Evolutionary conservation across 345 rosid species (phyloP), one percentile per base, ranked within the genome.

Genomic region (Brassica cretica): DNA sequence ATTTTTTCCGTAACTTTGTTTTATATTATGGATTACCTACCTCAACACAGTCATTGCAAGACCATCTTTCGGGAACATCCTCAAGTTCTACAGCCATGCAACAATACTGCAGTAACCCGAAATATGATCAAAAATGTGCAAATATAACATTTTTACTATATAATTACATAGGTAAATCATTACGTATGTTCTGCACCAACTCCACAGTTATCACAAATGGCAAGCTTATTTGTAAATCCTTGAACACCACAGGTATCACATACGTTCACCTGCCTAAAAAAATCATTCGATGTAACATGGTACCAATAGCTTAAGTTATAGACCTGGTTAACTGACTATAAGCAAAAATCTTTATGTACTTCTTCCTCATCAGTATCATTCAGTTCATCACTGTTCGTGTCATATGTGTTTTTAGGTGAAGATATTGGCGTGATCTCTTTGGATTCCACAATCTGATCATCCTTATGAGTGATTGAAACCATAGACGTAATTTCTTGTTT

Each of bases 381-480:
- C 51, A 44, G 51, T 44, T 44, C 58, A 51, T 49, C 56, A 49
- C n/a, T 39, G 11, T 39, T 39, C 4, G 56, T 76, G 66, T 19
- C 19, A 32, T 4, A 2, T 49, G 53, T 19, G 37, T 41, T 59
- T 10, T 59, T 12, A 29, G 58, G 24, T 27, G 46, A 39, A 66
- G 19, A 67, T 66, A 1, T 4, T 21, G 24, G 24, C 24, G 24
- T 21, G 24, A 33, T 19, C 29, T 61, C 41, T 51, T 73, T 4
- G 14, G 49, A 49, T 18, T 2, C 78, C 41, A 33, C 29, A 21
- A 55, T 56, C 3, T 35, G 24, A 29, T 6, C 56, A 35, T 33
- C 10, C 29, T 66, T 56, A 15, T 27, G 10, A 68, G 25, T 29
- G 33, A 2, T 68, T 44, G 68, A 68, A 76, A 6, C 59, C 72